Conservation (phyloP, 495 filamentous ascomycete species). For the Penicillium pulvis region DNA sequence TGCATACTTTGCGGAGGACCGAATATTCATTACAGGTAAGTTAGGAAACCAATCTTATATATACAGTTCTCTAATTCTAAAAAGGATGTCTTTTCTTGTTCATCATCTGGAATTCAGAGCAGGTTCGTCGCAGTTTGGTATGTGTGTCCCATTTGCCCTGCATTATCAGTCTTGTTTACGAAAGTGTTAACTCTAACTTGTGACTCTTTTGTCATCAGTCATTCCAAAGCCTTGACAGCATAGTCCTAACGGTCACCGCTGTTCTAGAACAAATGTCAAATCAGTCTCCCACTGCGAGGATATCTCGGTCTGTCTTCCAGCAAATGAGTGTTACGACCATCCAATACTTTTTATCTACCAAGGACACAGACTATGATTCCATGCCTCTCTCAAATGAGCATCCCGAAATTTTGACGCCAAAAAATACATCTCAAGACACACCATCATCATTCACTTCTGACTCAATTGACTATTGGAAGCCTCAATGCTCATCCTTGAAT, state of each 20-base stretch:
- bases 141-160: background rate
- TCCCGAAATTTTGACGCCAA: background rate
- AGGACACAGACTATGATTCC: background rate
- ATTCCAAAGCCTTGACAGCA: background rate
- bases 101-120: background rate
- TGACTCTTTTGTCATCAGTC: background rate
- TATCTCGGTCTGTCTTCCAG: background rate
- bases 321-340: background rate
- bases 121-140: background rate
- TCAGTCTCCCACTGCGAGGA: background rate
- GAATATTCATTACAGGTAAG: background rate
- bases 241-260: background rate
- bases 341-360: background rate
- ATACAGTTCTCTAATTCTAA: background rate
- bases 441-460: background rate
- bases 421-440: background rate
- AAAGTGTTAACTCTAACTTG: background rate
- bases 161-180: too few species aligned
- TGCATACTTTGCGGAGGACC: background rate
- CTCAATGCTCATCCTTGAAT: too few species aligned
- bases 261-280: background rate
- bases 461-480: too few species aligned
- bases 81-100: background rate
- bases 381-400: background rate
- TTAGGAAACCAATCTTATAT: background rate